Base-by-base conservation (phyloP, 2,329 filamentous ascomycete species). In the Niveomyces coronatus region DNA sequence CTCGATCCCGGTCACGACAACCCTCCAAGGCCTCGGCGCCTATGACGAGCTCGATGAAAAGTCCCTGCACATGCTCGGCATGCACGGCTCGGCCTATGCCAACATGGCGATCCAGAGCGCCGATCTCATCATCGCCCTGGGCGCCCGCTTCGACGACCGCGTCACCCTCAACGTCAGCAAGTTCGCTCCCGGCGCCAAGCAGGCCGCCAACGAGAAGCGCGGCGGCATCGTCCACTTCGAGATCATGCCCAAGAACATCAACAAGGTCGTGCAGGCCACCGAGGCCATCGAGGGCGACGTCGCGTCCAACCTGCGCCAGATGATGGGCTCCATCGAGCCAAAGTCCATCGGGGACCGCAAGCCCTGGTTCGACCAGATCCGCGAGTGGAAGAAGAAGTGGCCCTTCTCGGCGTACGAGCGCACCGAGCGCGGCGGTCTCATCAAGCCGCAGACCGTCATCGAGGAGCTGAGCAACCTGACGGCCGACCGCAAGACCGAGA, bases 161-260 rank as follows among this genome's bases (percentile, higher is more conserved):
- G 91, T 96, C 39, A 95, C 87, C 10, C 67, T 75, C 19, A 83
- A 72, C 57, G 71, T 95, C 37, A 62, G 76, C 51, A 93, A 89
- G 58, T 98, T 96, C 49, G 91, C 88, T 0, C 91, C 91, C 4
- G 76, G 76, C 37, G 91, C 91, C 31, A 91, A 84, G 64, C 76
- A 78, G 11, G 91, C 91, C 1, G 89, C 86, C 4, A 70, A 74
- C 9, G 85, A 94, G 65, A 79, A 79, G 38, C 83, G 87, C 45
- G 91, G 91, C 52, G 91, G 91, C 54, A 96, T 98, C 52, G 76
- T 96, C 13, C 89, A 98, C 63, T 96, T 96, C 54, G 89, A 96
- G 59, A 89, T 98, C 53, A 83, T 96, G 82, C 89, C 91, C 52
- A 98, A 98, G 79, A 96, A 98, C 70, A 96, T 96, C 67, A 96